phyloP scores from a whole-genome alignment of 2,329 filamentous ascomycete genomes.

The Ceratocystis cacaofunesta region DNA sequence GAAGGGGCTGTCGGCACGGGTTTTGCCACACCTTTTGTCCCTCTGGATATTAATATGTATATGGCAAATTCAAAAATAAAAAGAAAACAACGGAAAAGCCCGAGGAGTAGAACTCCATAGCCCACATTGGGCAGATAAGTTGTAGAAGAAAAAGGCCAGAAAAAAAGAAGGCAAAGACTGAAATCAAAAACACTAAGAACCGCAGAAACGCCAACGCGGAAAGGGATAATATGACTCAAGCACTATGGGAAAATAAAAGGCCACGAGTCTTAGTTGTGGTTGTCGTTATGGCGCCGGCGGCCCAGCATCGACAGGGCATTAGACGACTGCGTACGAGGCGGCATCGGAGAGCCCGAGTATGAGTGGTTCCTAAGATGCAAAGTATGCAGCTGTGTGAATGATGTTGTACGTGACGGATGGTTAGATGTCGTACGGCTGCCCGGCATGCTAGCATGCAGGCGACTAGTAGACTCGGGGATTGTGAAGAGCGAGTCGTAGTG shows the following conservation, averaged over 20 bases:
- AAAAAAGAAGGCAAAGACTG: neutral
- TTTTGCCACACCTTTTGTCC: neutral
- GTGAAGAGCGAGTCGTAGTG: conserved; percentile 16
- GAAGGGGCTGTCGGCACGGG: too few species aligned
- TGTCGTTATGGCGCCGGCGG: conserved; percentile 9
- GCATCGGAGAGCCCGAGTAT: conserved; percentile 17
- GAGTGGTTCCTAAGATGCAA: conserved; percentile 16
- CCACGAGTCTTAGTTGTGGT: neutral
- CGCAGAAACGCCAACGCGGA: neutral
- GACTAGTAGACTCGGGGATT: conserved; percentile 11
- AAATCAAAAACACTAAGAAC: too few species aligned
- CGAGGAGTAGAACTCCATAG: neutral
- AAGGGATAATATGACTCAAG: neutral
- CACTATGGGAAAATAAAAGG: neutral
- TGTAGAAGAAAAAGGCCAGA: neutral
- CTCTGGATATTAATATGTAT: neutral
- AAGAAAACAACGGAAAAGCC: neutral
- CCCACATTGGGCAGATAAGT: neutral
- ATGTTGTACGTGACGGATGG: conserved; percentile 16
- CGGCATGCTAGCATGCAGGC: conserved; percentile 16
- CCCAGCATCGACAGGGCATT: conserved; percentile 16
- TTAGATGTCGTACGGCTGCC: conserved; percentile 15
- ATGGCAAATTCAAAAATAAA: neutral
- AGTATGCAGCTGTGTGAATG: conserved; percentile 15
- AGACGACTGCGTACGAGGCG: conserved; percentile 16